A percentile compares a stretch with the other conserved stretches of the same genome.
phyloP scores from a whole-genome alignment of 2,329 filamentous ascomycete species.

The Sphaerulina musiva region DNA sequence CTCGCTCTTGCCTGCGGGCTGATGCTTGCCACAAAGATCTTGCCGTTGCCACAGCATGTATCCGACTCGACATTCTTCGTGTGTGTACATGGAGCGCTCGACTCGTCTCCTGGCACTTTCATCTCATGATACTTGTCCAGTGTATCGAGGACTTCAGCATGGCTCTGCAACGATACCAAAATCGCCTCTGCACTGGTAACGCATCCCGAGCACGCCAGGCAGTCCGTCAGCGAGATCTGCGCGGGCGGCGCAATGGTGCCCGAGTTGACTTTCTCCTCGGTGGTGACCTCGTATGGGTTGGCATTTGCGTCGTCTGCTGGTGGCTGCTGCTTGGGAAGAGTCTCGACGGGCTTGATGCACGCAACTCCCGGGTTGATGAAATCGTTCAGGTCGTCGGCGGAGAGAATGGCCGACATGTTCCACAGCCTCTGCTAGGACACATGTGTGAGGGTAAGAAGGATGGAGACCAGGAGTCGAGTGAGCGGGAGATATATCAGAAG shows the following conservation, averaged over 20 bases:
- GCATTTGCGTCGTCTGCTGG: conserved; percentile 26
- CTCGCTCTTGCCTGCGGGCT: conserved; percentile 87
- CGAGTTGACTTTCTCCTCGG: conserved; percentile 66
- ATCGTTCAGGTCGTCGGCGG: conserved; percentile 93
- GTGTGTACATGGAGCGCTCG: neutral
- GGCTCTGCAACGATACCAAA: conserved; percentile 89
- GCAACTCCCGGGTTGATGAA: conserved; percentile 97
- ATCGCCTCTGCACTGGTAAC: conserved; percentile 96
- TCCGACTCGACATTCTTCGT: neutral
- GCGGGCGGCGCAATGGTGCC: conserved; percentile 59
- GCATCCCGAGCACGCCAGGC: conserved; percentile 92
- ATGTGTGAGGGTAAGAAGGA: conserved; percentile 14
- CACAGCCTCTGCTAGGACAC: conserved; percentile 27
- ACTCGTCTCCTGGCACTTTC: conserved; percentile 5
- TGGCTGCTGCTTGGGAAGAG: conserved; percentile 61
- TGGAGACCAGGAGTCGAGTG: no score
- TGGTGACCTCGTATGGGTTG: conserved; percentile 76
- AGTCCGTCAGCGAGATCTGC: conserved; percentile 93
- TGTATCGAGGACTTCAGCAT: conserved; percentile 78
- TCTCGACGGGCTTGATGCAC: conserved; percentile 96
- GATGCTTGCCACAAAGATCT: conserved; percentile 83
- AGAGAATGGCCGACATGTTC: conserved; percentile 91
- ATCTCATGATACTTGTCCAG: conserved; percentile 55
- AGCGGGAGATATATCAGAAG: neutral
- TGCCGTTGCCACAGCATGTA: conserved; percentile 46